Percentiles rank a stretch among this genome's conserved stretches.
Conservation (phyloP, 495 filamentous ascomycete genomes). For the Cenococcum geophilum region DNA sequence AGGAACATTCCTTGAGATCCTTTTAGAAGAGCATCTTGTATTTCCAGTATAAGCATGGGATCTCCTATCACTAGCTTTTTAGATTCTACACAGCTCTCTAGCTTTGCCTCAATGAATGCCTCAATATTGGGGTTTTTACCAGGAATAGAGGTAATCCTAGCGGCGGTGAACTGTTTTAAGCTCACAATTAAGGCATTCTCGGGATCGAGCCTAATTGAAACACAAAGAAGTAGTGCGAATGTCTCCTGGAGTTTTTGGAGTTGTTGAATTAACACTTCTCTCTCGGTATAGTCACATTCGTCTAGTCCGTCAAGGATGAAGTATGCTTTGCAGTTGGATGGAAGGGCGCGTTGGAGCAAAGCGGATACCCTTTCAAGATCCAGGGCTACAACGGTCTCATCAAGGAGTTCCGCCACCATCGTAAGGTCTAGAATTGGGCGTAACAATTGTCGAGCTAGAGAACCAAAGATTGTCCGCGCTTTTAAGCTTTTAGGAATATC, state of each 20-base stretch:
- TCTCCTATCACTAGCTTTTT: constrained; percentile 38
- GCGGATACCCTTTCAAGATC: constrained; percentile 28
- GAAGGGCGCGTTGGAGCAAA: constrained; percentile 25
- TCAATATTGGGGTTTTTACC: constrained; percentile 42
- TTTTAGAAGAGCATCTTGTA: constrained; percentile 34
- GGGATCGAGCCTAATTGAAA: constrained; percentile 35
- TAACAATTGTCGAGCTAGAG: constrained; percentile 41
- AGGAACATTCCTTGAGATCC: constrained; percentile 44
- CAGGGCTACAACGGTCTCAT: constrained; percentile 16
- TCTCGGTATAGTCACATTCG: constrained; percentile 35
- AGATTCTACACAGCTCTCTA: constrained; percentile 35
- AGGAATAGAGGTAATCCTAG: constrained; percentile 31
- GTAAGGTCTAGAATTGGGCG: constrained; percentile 18
- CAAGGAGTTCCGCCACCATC: constrained; percentile 22
- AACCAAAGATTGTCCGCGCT: constrained; percentile 39
- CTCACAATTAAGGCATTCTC: constrained; percentile 21
- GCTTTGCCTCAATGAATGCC: constrained; percentile 37
- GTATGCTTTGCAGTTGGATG: constrained; percentile 29
- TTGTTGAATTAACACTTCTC: constrained; percentile 26
- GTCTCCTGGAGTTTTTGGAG: constrained; percentile 30
- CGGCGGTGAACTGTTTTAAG: constrained; percentile 19
- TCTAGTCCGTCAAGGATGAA: constrained; percentile 41
- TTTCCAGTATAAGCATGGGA: constrained; percentile 38
- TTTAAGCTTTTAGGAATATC: constrained; percentile 40
- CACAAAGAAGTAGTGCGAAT: constrained; percentile 34